Evolutionary conservation across 2,329 filamentous ascomycete species (phyloP), one percentile per base, ranked within the genome.

Genomic region (Aspergillus amoenus): DNA sequence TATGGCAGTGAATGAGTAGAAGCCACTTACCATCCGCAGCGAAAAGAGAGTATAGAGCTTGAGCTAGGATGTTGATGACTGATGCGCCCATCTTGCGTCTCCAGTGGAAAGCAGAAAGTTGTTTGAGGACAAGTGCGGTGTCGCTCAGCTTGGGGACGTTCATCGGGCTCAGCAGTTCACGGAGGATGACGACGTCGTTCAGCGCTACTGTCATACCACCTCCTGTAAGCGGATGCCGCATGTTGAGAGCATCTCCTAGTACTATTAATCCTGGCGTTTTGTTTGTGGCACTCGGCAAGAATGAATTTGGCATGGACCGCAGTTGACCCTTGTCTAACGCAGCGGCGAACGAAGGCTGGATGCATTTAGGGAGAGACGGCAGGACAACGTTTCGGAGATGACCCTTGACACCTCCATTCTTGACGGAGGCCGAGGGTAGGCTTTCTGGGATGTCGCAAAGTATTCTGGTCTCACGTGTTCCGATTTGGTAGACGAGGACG

Each of bases 181-280:
- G 80, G 24, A 99, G 82, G 1, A 95, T 76, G 11, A 94, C 83
- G 1, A 90, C 93, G 70, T 99, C 94, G 77, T 93, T 96, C 75
- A 99, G 89, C 1, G 91, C 94, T 2, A 97, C 94, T 0, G 93
- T 97, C 94, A 99, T 99, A 66, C 94, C 94, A 64, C 94, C 94
- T 52, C 94, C 94, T 0, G 94, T 99, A 12, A 99, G 82, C 2
- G 94, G 94, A 76, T 99, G 94, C n/a, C 94, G 90, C 94, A 99
- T 99, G 79, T 99, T 99, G 82, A 96, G 88, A 13, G 94, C 93
- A 72, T 99, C 94, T 58, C 94, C 94, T 8, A 97, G 82, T 37
- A 99, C 80, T 48, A 96, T 82, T 59, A 96, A 78, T 4, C 91
- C 91, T 1, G 86, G 84, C 11, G 84, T 83, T 44, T 81, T 83